Base-by-base conservation (phyloP, 805 yeast genomes). In the Wickerhamiella spandovensis region DNA sequence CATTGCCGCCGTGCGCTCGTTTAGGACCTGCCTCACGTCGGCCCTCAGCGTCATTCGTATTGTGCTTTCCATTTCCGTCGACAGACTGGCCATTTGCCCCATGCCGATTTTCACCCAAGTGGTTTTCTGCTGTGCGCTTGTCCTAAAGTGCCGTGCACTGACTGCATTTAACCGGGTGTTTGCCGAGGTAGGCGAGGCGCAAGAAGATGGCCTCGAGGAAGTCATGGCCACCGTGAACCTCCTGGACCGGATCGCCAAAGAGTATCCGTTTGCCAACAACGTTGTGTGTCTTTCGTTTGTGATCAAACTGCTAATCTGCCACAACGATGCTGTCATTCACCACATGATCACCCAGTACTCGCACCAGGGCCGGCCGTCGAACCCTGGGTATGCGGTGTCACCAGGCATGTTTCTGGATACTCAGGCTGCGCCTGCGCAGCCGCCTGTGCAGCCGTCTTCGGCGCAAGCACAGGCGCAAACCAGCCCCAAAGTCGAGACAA, bases 51-150 rank as follows among this genome's bases (percentile, higher is more conserved):
- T 54, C 3, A 50, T 65, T 17, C 58, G 60, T 30, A 15, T 51
- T 4, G 57, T 57, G 4, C 20, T 28, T 5, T 25, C 18, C 12
- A n/a, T 67, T 70, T n/a, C 67, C 81, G 20, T 74, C 82, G 0
- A 64, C 6, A 15, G 39, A 9, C 18, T 35, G 7, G 39, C 39
- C 5, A 35, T 35, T 17, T 35, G 39, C 10, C 45, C 73, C 2
- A 67, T 77, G 51, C 61, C 59, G 37, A 56, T 56, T 28, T 58
- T 60, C 51, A 53, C 62, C 4, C 44, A 64, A 25, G 48, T 64
- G 43, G 58, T 61, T 1, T 59, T 59, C 39, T 55, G 64, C 35
- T 61, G 64, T 10, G 57, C 64, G 1, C 44, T 63, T 12, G 55
- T 66, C 5, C 54, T 66, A 39, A 66, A 65, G 48, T 59, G 66